phyloP scores from a whole-genome alignment of 1,139 yeast species.

The Zygoascus hellenicus region DNA sequence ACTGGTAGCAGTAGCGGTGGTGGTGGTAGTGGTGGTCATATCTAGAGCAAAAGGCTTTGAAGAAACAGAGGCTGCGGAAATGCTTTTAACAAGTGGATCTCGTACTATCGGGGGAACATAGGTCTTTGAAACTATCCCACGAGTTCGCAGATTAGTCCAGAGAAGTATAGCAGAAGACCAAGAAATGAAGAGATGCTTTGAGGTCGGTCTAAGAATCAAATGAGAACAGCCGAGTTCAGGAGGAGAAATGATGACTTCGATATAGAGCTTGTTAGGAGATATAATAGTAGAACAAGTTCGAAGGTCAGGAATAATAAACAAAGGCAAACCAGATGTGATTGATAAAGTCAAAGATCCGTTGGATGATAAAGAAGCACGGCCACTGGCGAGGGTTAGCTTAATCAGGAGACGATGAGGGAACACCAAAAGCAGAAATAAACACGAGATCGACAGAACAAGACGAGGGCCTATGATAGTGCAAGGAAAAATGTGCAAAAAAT shows the following conservation, averaged over 20 bases:
- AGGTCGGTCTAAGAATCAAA: conserved; percentile 20
- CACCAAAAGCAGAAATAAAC: too few relatives aligned
- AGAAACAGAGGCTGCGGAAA: not conserved
- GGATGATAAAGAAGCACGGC: conserved; percentile 2
- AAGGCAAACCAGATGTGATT: not conserved
- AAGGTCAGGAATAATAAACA: conserved; percentile 17
- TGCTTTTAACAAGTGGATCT: not conserved
- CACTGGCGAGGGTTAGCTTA: conserved; percentile 2
- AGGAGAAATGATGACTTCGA: conserved; percentile 22
- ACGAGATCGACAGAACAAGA: too few relatives aligned
- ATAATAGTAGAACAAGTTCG: conserved; percentile 21
- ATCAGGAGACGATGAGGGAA: too few relatives aligned
- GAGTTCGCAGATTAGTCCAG: conserved; percentile 25
- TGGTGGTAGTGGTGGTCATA: not conserved
- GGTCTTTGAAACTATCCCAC: conserved; percentile 23
- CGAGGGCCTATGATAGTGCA: too few relatives aligned
- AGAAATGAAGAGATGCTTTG: conserved; percentile 22
- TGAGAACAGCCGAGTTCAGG: conserved; percentile 18
- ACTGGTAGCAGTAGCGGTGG: not conserved
- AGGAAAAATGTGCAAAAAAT: too few relatives aligned
- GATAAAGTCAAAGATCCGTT: conserved; percentile 1
- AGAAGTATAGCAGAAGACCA: conserved; percentile 23
- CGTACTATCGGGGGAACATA: conserved; percentile 18
- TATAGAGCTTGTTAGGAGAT: conserved; percentile 19
- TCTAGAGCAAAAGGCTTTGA: not conserved